phyloP scores from a whole-genome alignment of 2,329 filamentous ascomycete genomes.

The Sporothrix phasma region DNA sequence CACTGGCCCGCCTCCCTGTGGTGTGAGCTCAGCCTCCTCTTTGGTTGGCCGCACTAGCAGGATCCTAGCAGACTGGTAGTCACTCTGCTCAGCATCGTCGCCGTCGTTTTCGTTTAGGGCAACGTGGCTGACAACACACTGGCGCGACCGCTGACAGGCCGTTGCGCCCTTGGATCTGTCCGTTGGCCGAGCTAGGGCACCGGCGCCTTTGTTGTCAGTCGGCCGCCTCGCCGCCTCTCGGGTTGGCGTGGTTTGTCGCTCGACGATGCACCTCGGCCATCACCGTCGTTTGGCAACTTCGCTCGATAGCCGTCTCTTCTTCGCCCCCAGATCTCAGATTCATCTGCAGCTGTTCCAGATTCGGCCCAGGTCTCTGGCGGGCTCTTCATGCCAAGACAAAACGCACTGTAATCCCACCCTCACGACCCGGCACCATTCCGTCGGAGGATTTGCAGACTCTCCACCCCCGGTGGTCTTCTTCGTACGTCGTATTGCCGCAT shows the following conservation, averaged over 20 bases:
- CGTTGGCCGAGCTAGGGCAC: not conserved
- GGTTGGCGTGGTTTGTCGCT: not conserved
- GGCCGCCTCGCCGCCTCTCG: not conserved
- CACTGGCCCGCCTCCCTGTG: no score
- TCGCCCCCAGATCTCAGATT: no score
- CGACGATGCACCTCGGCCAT: not conserved
- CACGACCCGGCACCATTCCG: no score
- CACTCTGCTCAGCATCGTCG: no score
- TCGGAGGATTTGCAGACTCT: not conserved
- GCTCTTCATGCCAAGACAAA: no score
- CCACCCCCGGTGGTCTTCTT: no score
- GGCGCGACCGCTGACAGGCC: not conserved
- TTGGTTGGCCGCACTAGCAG: not conserved
- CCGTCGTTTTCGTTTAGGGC: not conserved
- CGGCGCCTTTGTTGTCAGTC: no score
- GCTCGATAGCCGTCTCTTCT: not conserved
- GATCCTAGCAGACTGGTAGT: no score
- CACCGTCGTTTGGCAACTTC: not conserved
- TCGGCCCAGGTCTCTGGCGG: no score
- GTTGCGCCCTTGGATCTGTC: not conserved
- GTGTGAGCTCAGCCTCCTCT: constrained; percentile 5
- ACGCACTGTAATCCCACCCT: no score
- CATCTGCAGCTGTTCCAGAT: no score
- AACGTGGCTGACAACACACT: not conserved
- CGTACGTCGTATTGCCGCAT: not conserved